A percentile compares a stretch with the other conserved stretches of the same genome.
Evolutionary conservation across 495 filamentous ascomycete species (phyloP).

Genomic region (Aspergillus indologenus): DNA sequence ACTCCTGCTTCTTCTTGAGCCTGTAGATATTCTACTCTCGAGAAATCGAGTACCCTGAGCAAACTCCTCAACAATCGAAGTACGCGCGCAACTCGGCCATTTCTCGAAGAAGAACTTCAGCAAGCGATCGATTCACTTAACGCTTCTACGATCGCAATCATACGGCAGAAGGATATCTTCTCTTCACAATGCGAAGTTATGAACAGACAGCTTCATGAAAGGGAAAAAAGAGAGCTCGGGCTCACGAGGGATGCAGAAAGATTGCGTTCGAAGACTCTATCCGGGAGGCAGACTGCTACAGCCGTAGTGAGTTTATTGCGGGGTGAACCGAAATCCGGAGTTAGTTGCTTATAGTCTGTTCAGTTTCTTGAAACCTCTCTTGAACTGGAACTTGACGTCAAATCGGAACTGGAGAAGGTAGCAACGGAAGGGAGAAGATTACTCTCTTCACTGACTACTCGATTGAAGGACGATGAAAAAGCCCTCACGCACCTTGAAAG

Average conservation of each 20-base stretch:
- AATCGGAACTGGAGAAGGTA: slow-evolving; percentile 30
- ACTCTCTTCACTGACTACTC: slow-evolving; percentile 32
- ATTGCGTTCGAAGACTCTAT: slow-evolving; percentile 39
- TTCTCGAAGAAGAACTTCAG: slow-evolving; percentile 41
- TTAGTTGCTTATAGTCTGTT: slow-evolving; percentile 10
- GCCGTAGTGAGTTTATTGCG: slow-evolving; percentile 26
- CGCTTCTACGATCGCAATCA: slow-evolving; percentile 34
- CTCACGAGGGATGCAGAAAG: slow-evolving; percentile 28
- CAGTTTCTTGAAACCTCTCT: slow-evolving; percentile 36
- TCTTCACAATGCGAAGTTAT: slow-evolving; percentile 31
- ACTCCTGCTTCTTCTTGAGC: neutral
- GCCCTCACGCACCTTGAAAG: slow-evolving; percentile 29
- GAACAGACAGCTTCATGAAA: slow-evolving; percentile 25
- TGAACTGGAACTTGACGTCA: slow-evolving; percentile 32
- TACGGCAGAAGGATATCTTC: slow-evolving; percentile 34
- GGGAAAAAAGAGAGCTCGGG: slow-evolving; percentile 24
- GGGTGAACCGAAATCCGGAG: slow-evolving; percentile 14
- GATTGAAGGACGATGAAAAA: slow-evolving; percentile 42
- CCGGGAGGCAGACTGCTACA: slow-evolving; percentile 32
- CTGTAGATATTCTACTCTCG: slow-evolving; percentile 35
- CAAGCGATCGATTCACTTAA: slow-evolving; percentile 36
- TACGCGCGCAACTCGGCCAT: slow-evolving; percentile 32
- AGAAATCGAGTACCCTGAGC: slow-evolving; percentile 28
- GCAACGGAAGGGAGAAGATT: slow-evolving; percentile 35
- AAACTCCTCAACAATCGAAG: slow-evolving; percentile 27